A percentile compares a stretch with the other conserved stretches of the same genome.
Evolutionary conservation across 2,329 filamentous ascomycete genomes (phyloP).

Genomic region (Penicillium sp.): DNA sequence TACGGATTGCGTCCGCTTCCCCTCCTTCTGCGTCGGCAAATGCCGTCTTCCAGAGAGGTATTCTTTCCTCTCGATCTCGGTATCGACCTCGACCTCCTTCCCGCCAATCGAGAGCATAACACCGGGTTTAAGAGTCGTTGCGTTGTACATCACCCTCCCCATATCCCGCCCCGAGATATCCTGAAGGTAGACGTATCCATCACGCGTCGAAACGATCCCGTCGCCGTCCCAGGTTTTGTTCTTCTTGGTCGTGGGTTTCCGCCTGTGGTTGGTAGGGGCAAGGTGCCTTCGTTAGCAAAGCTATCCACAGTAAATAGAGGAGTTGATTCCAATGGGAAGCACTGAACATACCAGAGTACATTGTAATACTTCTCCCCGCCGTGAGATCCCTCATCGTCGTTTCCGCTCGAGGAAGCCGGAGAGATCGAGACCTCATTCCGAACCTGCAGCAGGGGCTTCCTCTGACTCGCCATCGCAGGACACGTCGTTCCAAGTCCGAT

Average conservation of each 20-base stretch:
- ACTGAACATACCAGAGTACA: conserved; percentile 49
- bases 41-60: conserved; percentile 50
- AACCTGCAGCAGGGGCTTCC: conserved; percentile 42
- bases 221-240: conserved; percentile 80
- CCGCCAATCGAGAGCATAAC: conserved; percentile 66
- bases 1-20: neutral
- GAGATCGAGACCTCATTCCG: conserved; percentile 29
- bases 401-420: conserved; percentile 1
- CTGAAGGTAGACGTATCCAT: conserved; percentile 64
- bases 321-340: neutral
- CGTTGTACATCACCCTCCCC: conserved; percentile 61
- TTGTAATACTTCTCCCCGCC: conserved; percentile 49
- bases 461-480: conserved; percentile 18
- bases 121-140: conserved; percentile 62
- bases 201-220: conserved; percentile 63
- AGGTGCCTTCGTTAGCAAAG: neutral
- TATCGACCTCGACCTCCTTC: conserved; percentile 72
- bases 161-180: conserved; percentile 68
- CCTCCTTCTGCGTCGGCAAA: conserved; percentile 11
- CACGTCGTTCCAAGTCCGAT: conserved; percentile 11
- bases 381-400: conserved; percentile 17
- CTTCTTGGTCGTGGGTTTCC: conserved; percentile 73
- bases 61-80: conserved; percentile 63
- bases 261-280: conserved; percentile 48
- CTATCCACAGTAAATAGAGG: too few species aligned